Percentiles rank a stretch among this genome's conserved stretches.
Evolutionary conservation across 345 rosid genomes (phyloP).

Genomic region (Corymbia maculata): DNA sequence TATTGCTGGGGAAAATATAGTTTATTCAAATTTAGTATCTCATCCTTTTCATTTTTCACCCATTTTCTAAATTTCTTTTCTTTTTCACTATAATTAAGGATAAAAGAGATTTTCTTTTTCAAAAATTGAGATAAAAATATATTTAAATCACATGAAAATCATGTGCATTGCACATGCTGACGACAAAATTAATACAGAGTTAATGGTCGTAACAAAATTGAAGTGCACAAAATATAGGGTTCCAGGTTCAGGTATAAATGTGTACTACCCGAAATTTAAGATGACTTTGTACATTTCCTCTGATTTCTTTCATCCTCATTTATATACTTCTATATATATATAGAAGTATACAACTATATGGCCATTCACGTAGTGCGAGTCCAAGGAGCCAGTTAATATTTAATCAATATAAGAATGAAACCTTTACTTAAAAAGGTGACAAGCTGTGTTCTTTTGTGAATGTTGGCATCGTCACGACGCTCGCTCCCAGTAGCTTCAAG

Average conservation of each 20-base stretch:
- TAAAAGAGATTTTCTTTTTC: not conserved
- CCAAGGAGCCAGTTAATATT: not conserved
- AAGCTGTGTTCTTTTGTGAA: not conserved
- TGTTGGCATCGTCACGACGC: accelerated
- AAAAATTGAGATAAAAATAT: not conserved
- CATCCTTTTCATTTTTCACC: too few species aligned
- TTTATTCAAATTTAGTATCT: too few species aligned
- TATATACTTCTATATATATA: too few species aligned
- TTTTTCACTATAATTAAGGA: not conserved
- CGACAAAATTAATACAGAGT: too few species aligned
- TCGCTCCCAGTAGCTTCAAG: too few species aligned
- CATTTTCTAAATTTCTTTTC: not conserved
- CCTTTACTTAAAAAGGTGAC: not conserved
- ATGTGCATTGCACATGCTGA: not conserved
- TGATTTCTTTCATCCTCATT: not conserved
- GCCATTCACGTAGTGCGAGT: not conserved
- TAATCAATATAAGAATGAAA: too few species aligned
- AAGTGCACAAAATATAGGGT: not conserved
- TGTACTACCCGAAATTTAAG: not conserved
- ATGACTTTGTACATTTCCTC: not conserved
- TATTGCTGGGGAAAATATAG: too few species aligned
- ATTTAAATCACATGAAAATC: not conserved
- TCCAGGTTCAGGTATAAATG: not conserved
- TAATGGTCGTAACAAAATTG: not conserved
- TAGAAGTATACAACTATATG: too few species aligned